phyloP scores from a whole-genome alignment of 352 stramenopile genomes.

The Phytophthora citricola region DNA sequence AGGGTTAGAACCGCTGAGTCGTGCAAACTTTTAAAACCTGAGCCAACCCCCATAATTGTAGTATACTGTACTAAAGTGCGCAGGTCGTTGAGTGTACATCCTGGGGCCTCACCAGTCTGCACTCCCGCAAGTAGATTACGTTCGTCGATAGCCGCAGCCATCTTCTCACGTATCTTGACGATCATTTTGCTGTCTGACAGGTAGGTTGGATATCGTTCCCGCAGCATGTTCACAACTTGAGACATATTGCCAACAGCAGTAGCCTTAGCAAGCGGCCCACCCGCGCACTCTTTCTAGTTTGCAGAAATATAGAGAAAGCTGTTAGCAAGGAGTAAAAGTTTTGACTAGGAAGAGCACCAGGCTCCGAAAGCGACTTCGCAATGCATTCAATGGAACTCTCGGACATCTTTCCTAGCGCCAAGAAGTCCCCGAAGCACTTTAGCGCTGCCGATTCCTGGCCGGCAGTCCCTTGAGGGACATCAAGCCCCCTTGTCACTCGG shows the following conservation, averaged over 20 bases:
- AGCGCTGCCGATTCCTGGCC: not conserved
- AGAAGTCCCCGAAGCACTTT: not conserved
- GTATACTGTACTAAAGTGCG: no score
- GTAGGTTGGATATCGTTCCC: not conserved
- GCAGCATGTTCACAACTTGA: slow-evolving; percentile 3
- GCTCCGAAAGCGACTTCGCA: not conserved
- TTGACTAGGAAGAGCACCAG: not conserved
- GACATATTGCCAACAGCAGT: slow-evolving; percentile 3
- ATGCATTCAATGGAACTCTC: not conserved
- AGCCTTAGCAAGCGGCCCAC: not conserved
- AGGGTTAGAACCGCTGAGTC: no score
- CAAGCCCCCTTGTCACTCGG: not conserved
- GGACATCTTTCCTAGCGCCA: no score
- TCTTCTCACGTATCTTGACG: slow-evolving; percentile 8
- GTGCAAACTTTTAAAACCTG: no score
- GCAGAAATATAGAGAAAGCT: not conserved
- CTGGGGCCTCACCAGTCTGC: no score
- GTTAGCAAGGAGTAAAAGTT: not conserved
- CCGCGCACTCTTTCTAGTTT: slow-evolving; percentile 2
- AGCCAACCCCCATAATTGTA: no score
- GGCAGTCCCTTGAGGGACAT: not conserved
- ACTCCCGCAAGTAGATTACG: no score
- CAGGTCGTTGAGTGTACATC: no score
- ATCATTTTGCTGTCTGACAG: slow-evolving; percentile 9
- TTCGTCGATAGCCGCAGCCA: not conserved